Conservation (phyloP, 345 rosid genomes). For the Nephelium lappaceum region DNA sequence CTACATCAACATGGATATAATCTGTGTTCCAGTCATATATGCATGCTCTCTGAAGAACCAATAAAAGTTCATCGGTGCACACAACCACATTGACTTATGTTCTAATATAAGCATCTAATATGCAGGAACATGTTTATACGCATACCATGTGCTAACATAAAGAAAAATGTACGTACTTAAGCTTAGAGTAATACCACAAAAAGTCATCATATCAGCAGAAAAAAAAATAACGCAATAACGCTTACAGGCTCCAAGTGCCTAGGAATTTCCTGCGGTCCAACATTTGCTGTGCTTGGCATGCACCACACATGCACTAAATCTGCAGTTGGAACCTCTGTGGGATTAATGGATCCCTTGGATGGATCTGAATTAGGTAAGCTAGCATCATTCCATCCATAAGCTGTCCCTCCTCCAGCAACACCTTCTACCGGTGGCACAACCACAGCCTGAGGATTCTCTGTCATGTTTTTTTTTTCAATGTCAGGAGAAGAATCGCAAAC, state of each 20-base stretch:
- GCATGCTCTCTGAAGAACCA: not conserved
- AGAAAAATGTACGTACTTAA: not conserved
- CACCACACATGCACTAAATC: constrained; percentile 86
- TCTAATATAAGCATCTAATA: not conserved
- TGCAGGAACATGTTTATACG: not conserved
- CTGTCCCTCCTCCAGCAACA: constrained; percentile 98
- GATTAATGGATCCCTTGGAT: constrained; percentile 59
- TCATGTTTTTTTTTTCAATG: constrained; percentile 14
- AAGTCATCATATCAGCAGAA: not conserved
- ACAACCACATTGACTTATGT: not conserved
- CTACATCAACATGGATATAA: not conserved
- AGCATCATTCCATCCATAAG: constrained; percentile 91
- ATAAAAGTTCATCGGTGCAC: not conserved
- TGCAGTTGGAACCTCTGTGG: constrained; percentile 62
- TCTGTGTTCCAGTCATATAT: not conserved
- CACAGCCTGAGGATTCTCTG: constrained; percentile 45
- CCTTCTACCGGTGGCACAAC: constrained; percentile 86
- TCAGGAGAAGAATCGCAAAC: not conserved
- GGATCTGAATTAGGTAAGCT: constrained; percentile 35
- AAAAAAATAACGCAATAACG: not conserved
- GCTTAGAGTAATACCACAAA: not conserved
- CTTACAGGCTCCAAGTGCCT: constrained; percentile 79
- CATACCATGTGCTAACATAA: not conserved
- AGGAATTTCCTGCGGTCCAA: constrained; percentile 86
- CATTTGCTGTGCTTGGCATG: constrained; percentile 81